Percentiles rank a stretch among this genome's conserved stretches.
Evolutionary conservation across 140 eudicot genomes (phyloP).

Genomic region (Cichorium intybus): DNA sequence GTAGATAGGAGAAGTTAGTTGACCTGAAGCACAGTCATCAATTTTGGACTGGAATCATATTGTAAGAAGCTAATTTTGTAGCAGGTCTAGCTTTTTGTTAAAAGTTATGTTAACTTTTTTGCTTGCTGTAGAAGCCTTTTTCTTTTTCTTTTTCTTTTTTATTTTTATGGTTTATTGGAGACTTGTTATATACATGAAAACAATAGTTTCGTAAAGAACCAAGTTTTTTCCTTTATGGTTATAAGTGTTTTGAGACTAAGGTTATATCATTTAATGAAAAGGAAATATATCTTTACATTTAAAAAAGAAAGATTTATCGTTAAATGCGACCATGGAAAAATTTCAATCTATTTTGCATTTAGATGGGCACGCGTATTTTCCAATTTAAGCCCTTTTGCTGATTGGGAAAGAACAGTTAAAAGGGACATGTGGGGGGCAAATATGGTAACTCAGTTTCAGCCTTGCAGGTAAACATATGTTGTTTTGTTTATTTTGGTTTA

Average conservation of each 20-base stretch:
- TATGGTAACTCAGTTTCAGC: slow-evolving; percentile 13
- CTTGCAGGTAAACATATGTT: slow-evolving; percentile 9
- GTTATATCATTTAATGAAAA: neutral
- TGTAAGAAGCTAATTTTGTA: slow-evolving; percentile 27
- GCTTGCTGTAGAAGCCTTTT: slow-evolving; percentile 16
- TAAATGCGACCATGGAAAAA: neutral
- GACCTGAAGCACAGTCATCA: slow-evolving; percentile 21
- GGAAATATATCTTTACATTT: neutral
- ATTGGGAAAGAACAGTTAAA: neutral
- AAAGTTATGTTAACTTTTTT: slow-evolving; percentile 31
- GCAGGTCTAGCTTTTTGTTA: slow-evolving; percentile 17
- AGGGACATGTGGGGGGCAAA: neutral
- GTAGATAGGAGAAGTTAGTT: slow-evolving; percentile 25
- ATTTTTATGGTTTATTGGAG: neutral
- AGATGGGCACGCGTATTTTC: neutral
- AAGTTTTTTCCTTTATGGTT: slow-evolving; percentile 8
- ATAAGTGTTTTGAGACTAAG: neutral
- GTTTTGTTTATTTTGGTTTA: slow-evolving; percentile 14
- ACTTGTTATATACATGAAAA: slow-evolving; percentile 37
- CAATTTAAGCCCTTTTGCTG: neutral
- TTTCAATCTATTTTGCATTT: neutral
- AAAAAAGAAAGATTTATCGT: neutral
- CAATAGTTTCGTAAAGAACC: slow-evolving; percentile 13
- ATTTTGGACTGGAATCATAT: slow-evolving; percentile 24
- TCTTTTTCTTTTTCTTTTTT: neutral